phyloP scores from a whole-genome alignment of 73 alveolate species.

The Paramecium biaurelia region DNA sequence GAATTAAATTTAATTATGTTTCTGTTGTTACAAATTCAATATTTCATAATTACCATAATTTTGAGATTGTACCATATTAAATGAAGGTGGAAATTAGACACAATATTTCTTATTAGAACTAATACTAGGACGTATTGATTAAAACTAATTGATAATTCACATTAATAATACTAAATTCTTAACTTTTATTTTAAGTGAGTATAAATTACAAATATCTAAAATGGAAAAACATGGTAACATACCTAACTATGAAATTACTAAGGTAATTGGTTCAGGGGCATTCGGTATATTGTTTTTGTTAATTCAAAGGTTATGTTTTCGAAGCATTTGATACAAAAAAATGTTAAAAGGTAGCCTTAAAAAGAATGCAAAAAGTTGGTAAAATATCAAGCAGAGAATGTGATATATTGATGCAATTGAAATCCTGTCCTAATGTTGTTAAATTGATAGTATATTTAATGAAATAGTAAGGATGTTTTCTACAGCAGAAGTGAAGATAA shows the following conservation, averaged over 20 bases:
- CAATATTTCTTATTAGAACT: background rate
- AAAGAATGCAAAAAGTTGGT: constrained; percentile 91
- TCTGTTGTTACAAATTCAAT: background rate
- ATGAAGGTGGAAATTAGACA: background rate
- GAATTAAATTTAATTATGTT: background rate
- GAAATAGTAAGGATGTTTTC: constrained; percentile 67
- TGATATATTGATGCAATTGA: constrained; percentile 76
- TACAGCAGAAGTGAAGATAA: constrained; percentile 88
- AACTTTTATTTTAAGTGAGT: background rate
- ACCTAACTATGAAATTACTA: constrained; percentile 71
- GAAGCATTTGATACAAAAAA: constrained; percentile 83
- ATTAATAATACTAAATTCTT: background rate
- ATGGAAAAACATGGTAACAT: background rate
- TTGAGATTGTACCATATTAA: background rate
- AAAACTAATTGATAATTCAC: background rate
- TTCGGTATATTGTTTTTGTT: constrained; percentile 60
- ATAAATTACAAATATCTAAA: background rate
- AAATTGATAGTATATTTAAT: constrained; percentile 68
- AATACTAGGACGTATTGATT: background rate
- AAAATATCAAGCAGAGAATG: constrained; percentile 85
- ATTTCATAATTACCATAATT: background rate
- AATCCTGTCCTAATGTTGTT: constrained; percentile 82
- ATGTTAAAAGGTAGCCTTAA: constrained; percentile 79
- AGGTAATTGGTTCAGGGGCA: constrained; percentile 77
- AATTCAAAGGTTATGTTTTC: constrained; percentile 82